Conservation (phyloP, 805 yeast species). For the Starmerella vaccinii region DNA sequence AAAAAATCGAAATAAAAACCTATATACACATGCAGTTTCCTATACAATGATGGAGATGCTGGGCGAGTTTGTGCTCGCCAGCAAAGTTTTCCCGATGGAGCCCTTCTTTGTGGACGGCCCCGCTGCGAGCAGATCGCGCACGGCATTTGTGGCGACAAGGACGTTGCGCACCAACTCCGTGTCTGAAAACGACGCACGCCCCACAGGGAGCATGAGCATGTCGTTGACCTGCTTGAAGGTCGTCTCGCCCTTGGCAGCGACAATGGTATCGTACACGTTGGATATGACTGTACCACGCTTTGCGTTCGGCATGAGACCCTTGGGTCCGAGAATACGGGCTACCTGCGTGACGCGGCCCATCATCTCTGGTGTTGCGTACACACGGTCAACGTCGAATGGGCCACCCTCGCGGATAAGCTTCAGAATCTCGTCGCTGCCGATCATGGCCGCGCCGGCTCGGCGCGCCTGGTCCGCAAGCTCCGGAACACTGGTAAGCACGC, state of each 20-base stretch:
- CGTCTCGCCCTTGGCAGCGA: conserved; percentile 51
- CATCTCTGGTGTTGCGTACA: conserved; percentile 79
- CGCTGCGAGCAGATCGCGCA: conserved; percentile 36
- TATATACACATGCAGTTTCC: conserved; percentile 4
- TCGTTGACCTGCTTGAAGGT: conserved; percentile 68
- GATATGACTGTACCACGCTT: conserved; percentile 78
- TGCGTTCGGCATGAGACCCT: conserved; percentile 75
- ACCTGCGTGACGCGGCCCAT: conserved; percentile 48
- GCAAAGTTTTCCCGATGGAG: conserved; percentile 57
- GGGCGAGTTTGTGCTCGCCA: conserved; percentile 70
- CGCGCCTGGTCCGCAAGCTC: conserved; percentile 45
- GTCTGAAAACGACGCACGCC: conserved; percentile 68
- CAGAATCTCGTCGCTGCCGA: conserved; percentile 66
- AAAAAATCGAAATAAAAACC: not conserved
- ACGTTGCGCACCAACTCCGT: conserved; percentile 63
- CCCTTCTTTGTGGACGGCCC: conserved; percentile 29
- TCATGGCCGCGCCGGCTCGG: conserved; percentile 49
- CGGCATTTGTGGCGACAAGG: conserved; percentile 52
- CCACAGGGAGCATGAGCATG: conserved; percentile 57
- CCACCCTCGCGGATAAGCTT: conserved; percentile 38
- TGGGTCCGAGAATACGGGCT: conserved; percentile 80
- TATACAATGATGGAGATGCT: conserved; percentile 52
- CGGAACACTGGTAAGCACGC: conserved; percentile 56
- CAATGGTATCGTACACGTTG: conserved; percentile 47
- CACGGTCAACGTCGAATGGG: conserved; percentile 51